phyloP scores from a whole-genome alignment of 768 basidiomycete species.

The Tylopilus felleus region DNA sequence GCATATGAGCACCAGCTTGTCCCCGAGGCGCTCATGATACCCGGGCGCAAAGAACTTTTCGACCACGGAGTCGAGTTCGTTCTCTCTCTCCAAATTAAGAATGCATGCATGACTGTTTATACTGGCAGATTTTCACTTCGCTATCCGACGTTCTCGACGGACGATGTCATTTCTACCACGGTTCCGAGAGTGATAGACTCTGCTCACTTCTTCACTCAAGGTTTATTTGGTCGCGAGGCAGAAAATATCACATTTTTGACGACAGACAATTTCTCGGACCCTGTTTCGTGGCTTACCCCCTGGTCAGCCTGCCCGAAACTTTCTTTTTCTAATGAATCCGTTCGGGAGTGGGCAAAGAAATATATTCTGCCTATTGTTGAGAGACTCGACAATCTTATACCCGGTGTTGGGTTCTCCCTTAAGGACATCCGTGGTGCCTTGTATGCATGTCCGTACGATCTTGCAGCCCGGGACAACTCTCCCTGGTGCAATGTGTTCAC shows the following conservation, averaged over 20 bases:
- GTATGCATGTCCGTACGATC: slow-evolving; percentile 41
- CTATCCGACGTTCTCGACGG: slow-evolving; percentile 19
- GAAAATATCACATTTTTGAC: slow-evolving; percentile 27
- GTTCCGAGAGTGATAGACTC: slow-evolving; percentile 36
- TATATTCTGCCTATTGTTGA: slow-evolving; percentile 37
- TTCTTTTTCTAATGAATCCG: too few relatives aligned
- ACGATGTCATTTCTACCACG: slow-evolving; percentile 9
- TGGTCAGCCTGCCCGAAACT: slow-evolving; percentile 36
- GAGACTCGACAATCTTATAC: slow-evolving; percentile 35
- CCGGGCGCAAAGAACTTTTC: slow-evolving; percentile 39
- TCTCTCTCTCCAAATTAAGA: background rate
- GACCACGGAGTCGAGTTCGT: slow-evolving; percentile 39
- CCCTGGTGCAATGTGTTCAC: slow-evolving; percentile 43
- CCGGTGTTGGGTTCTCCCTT: slow-evolving; percentile 30
- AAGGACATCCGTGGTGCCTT: slow-evolving; percentile 38
- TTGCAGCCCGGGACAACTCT: slow-evolving; percentile 33
- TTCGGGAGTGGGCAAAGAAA: slow-evolving; percentile 31
- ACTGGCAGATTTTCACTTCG: slow-evolving; percentile 18
- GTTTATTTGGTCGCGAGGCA: slow-evolving; percentile 34
- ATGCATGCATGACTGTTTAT: background rate
- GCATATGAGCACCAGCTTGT: slow-evolving; percentile 35
- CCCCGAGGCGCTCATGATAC: slow-evolving; percentile 34
- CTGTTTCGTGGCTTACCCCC: slow-evolving; percentile 39
- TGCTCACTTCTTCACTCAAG: slow-evolving; percentile 38
- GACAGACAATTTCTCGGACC: slow-evolving; percentile 32